Conservation (phyloP, 148 eudicot species). For the Nepenthes gracilis region DNA sequence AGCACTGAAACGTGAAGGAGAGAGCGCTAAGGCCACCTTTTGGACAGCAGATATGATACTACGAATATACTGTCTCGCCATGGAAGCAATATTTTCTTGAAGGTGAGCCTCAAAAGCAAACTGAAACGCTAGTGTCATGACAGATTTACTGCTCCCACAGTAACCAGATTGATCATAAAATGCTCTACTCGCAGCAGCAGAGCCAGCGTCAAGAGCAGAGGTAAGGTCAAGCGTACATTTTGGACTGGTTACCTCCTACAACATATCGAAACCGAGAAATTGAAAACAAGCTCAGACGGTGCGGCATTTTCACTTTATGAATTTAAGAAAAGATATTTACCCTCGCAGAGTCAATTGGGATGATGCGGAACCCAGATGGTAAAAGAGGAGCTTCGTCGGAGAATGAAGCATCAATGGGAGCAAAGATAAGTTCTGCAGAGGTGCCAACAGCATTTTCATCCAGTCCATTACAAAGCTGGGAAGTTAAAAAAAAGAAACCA, state of each 20-base stretch:
- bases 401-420: constrained; percentile 90
- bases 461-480: constrained; percentile 75
- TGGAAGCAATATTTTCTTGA: constrained; percentile 58
- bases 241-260: constrained; percentile 64
- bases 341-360: constrained; percentile 56
- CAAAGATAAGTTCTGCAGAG: constrained; percentile 76
- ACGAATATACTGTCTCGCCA: constrained; percentile 76
- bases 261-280: not conserved
- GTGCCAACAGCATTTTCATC: constrained; percentile 79
- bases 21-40: constrained; percentile 64
- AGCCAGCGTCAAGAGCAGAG: constrained; percentile 77
- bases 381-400: constrained; percentile 89
- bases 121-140: constrained; percentile 84
- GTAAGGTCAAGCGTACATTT: constrained; percentile 89
- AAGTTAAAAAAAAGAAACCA: not conserved
- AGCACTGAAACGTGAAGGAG: constrained; percentile 46
- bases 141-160: constrained; percentile 44
- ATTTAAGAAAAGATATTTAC: constrained; percentile 11
- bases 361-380: constrained; percentile 89
- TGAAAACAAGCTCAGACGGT: not conserved
- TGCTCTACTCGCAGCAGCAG: constrained; percentile 23
- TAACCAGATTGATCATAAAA: constrained; percentile 20
- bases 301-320: not conserved
- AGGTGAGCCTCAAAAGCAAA: constrained; percentile 70
- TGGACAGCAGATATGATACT: constrained; percentile 71